Percentiles rank a stretch among this genome's conserved stretches.
Evolutionary conservation across 2,329 filamentous ascomycete species (phyloP).

Genomic region (Aplosporella prunicola): DNA sequence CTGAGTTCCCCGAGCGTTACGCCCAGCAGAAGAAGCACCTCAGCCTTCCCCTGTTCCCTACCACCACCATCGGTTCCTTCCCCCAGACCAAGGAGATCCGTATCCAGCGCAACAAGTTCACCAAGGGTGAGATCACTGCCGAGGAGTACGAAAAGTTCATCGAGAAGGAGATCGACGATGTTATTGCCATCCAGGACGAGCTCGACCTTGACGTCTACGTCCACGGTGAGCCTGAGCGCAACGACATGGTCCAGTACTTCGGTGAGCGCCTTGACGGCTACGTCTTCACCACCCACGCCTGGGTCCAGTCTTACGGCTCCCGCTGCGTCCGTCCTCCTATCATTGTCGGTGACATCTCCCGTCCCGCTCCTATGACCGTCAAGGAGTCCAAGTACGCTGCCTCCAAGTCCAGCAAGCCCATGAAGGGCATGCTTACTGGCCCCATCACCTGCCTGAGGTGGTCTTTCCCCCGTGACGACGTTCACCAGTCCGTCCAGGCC

Average conservation of each 20-base stretch:
- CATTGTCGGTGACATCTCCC: constrained; percentile 96
- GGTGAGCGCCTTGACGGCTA: constrained; percentile 95
- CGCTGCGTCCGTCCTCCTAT: constrained; percentile 97
- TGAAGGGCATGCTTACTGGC: constrained; percentile 99
- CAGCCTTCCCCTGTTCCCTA: constrained; percentile 92
- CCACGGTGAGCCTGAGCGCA: constrained; percentile 98
- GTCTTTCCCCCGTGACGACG: constrained; percentile 99
- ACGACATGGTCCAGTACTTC: constrained; percentile 99
- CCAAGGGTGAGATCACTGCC: constrained; percentile 92
- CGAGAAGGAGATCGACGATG: constrained; percentile 93
- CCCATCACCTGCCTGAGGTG: constrained; percentile 98
- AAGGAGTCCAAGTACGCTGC: constrained; percentile 99
- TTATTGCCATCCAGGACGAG: constrained; percentile 95
- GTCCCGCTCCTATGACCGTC: constrained; percentile 94
- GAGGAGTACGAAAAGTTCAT: constrained; percentile 98
- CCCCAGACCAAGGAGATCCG: constrained; percentile 99
- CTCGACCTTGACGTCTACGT: constrained; percentile 95
- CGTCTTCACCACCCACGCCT: constrained; percentile 97
- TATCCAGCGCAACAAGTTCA: constrained; percentile 93
- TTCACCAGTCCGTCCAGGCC: constrained; percentile 98
- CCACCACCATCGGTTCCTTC: constrained; percentile 98
- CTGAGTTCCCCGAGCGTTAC: constrained; percentile 76
- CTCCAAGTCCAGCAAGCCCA: constrained; percentile 92
- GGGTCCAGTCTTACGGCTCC: constrained; percentile 97
- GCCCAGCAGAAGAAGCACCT: constrained; percentile 84